These are phyloP conservation scores for Eucalyptus sideroxylon DNA, from an alignment of 345 rosid genomes.

Conservation along the genomic window DNA sequence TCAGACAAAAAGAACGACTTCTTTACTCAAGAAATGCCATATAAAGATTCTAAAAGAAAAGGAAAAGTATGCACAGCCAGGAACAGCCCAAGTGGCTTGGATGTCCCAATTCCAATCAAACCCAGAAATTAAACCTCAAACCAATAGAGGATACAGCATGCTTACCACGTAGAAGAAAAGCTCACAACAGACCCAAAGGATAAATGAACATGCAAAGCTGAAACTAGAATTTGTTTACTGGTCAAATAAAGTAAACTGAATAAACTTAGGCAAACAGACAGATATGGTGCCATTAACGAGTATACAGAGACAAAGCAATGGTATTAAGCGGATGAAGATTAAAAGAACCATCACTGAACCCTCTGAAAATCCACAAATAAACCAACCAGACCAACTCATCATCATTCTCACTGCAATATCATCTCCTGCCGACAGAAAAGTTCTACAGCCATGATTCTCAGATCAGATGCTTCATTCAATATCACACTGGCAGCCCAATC, in stretches of 20 bases:
- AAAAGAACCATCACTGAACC: neutral
- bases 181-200: neutral
- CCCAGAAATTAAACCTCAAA: neutral
- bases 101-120: neutral
- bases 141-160: neutral
- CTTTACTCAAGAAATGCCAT: neutral
- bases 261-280: neutral
- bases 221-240: neutral
- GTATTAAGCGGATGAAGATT: neutral
- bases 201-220: neutral
- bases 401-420: neutral
- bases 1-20: neutral
- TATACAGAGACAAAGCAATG: neutral
- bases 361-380: neutral
- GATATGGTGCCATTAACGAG: neutral
- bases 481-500: neutral
- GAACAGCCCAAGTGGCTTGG: neutral
- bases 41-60: neutral
- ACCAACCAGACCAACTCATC: neutral
- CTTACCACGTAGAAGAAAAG: neutral
- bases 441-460: neutral
- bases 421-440: neutral
- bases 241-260: neutral
- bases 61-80: neutral
- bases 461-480: neutral